phyloP scores from a whole-genome alignment of 345 rosid species.

The Erodium maritimum region DNA sequence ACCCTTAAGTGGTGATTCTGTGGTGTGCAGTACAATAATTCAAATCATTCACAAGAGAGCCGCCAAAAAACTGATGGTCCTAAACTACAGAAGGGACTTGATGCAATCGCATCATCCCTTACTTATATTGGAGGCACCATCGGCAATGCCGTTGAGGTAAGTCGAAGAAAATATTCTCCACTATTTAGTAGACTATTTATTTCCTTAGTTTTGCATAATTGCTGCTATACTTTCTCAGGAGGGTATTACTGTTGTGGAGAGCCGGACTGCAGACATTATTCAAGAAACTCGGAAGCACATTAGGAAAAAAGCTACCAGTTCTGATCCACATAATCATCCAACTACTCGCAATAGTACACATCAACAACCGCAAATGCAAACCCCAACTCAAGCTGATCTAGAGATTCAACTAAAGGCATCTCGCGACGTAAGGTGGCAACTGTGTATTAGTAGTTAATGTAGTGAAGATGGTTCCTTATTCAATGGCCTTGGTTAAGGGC shows the following conservation, averaged over 20 bases:
- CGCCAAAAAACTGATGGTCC: slow-evolving; percentile 38
- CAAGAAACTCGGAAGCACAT: slow-evolving; percentile 78
- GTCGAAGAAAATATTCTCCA: slow-evolving; percentile 3
- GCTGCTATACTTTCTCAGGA: slow-evolving; percentile 37
- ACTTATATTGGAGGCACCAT: slow-evolving; percentile 48
- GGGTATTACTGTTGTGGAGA: slow-evolving; percentile 72
- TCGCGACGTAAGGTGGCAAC: slow-evolving; percentile 91
- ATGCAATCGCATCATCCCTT: slow-evolving; percentile 57
- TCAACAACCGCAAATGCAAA: slow-evolving; percentile 29
- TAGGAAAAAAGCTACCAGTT: slow-evolving; percentile 38
- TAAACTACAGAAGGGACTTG: slow-evolving; percentile 49
- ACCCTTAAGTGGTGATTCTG: background rate
- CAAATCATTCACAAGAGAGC: slow-evolving; percentile 17
- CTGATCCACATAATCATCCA: slow-evolving; percentile 26
- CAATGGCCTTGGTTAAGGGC: background rate
- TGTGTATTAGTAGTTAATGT: slow-evolving; percentile 26
- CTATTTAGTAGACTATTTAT: background rate
- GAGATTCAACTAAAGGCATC: slow-evolving; percentile 98
- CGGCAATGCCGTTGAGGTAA: slow-evolving; percentile 70
- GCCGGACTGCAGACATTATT: slow-evolving; percentile 69
- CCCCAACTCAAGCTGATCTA: slow-evolving; percentile 42
- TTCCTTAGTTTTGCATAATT: slow-evolving; percentile 3
- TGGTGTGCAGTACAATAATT: slow-evolving; percentile 21
- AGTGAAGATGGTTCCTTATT: background rate
- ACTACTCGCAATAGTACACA: slow-evolving; percentile 9